These are phyloP conservation scores for Peniophora sp. DNA, from an alignment of 1,284 basidiomycete species.

Conservation along the genomic window DNA sequence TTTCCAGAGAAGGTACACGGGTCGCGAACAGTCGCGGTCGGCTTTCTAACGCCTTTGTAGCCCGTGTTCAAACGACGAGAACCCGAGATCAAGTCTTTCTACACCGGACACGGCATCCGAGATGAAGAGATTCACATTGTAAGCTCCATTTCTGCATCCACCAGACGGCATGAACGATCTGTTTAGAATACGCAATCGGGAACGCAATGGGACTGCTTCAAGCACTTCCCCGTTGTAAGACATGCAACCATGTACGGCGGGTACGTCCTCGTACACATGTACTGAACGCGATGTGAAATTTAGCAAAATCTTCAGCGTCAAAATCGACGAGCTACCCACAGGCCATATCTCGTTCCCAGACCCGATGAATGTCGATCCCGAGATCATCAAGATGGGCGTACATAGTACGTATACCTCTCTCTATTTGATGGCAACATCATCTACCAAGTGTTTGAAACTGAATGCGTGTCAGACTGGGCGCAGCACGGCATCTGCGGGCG, in stretches of 20 bases:
- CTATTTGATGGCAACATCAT: too few relatives aligned
- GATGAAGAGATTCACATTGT: slow-evolving; percentile 67
- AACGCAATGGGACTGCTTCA: slow-evolving; percentile 68
- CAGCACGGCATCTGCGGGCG: slow-evolving; percentile 68
- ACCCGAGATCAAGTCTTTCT: slow-evolving; percentile 41
- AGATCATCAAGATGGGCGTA: slow-evolving; percentile 48
- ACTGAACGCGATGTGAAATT: not conserved
- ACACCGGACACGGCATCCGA: slow-evolving; percentile 22
- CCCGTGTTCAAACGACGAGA: slow-evolving; percentile 48
- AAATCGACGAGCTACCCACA: slow-evolving; percentile 31
- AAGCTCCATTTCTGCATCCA: slow-evolving; percentile 12
- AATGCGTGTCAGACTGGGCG: slow-evolving; percentile 47
- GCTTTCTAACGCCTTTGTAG: slow-evolving; percentile 23
- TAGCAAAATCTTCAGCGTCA: slow-evolving; percentile 30
- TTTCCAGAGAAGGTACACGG: slow-evolving; percentile 50
- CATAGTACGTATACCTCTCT: slow-evolving; percentile 56
- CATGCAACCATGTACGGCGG: slow-evolving; percentile 61
- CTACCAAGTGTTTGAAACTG: too few relatives aligned
- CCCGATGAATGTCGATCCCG: slow-evolving; percentile 41
- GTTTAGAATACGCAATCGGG: slow-evolving; percentile 67
- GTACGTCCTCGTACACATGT: slow-evolving; percentile 22
- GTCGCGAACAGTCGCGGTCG: not conserved
- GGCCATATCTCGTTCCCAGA: slow-evolving; percentile 43
- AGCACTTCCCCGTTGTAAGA: slow-evolving; percentile 49
- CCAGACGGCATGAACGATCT: not conserved